A percentile compares a stretch with the other conserved stretches of the same genome.
Evolutionary conservation across 352 stramenopile genomes (phyloP).

Genomic region (Pythium chondricola): DNA sequence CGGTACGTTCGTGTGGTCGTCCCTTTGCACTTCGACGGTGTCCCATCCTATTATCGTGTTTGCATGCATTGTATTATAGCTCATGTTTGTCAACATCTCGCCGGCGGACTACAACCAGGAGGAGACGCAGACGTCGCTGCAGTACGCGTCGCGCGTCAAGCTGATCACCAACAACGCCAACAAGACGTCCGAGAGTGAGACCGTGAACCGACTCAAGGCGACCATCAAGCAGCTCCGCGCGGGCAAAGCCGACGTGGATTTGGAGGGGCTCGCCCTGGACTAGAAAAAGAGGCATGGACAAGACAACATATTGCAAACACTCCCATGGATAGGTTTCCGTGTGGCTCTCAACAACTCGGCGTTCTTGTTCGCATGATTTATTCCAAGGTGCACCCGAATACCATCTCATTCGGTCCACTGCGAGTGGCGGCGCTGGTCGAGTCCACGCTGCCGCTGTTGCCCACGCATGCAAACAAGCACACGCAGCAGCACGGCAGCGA

Average conservation of each 20-base stretch:
- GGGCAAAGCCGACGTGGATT: conserved; percentile 58
- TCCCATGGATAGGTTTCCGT: conserved; percentile 9
- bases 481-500: neutral
- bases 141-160: conserved; percentile 81
- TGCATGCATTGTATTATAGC: too few relatives aligned
- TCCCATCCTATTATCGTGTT: too few relatives aligned
- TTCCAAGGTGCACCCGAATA: conserved; percentile 17
- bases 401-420: conserved; percentile 8
- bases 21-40: too few relatives aligned
- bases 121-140: conserved; percentile 78
- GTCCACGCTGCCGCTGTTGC: too few relatives aligned
- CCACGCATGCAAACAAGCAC: neutral
- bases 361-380: conserved; percentile 38
- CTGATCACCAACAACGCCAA: conserved; percentile 87
- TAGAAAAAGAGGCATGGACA: conserved; percentile 6
- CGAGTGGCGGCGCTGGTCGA: too few relatives aligned
- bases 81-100: conserved; percentile 90
- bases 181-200: conserved; percentile 82
- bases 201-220: conserved; percentile 72
- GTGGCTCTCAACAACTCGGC: conserved; percentile 85
- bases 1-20: conserved; percentile 43
- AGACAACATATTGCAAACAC: conserved; percentile 5
- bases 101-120: conserved; percentile 88
- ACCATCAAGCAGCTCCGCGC: conserved; percentile 77
- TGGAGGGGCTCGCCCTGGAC: conserved; percentile 54